Conservation (phyloP, 345 rosid species). For the Corchorus capsularis region DNA sequence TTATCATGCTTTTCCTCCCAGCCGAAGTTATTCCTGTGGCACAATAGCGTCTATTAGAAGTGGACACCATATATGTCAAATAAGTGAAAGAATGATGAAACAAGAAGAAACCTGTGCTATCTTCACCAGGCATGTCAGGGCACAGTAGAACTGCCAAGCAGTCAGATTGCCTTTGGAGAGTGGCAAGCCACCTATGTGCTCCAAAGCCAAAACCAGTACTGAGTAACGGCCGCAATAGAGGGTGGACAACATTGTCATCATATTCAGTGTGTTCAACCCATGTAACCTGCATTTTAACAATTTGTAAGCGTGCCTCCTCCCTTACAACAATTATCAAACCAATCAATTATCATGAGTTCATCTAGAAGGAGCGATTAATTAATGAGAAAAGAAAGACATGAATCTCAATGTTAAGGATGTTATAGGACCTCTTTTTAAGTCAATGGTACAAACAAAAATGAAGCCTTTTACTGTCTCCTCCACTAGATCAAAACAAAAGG, state of each 20-base stretch:
- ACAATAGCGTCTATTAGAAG: slow-evolving; percentile 4
- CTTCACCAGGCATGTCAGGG: slow-evolving; percentile 44
- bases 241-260: slow-evolving; percentile 59
- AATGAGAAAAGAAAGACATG: not conserved
- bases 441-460: not conserved
- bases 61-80: not conserved
- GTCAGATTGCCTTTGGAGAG: slow-evolving; percentile 67
- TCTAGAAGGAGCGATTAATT: not conserved
- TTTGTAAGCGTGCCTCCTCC: not conserved
- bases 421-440: not conserved
- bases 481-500: not conserved
- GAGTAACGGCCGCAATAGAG: slow-evolving; percentile 54
- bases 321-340: not conserved
- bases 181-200: slow-evolving; percentile 62
- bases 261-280: slow-evolving; percentile 61
- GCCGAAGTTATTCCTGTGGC: slow-evolving; percentile 46
- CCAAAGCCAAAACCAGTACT: slow-evolving; percentile 70
- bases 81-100: not conserved
- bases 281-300: slow-evolving; percentile 33
- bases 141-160: slow-evolving; percentile 62
- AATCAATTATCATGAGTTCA: not conserved
- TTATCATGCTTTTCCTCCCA: slow-evolving; percentile 61
- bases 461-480: not conserved
- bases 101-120: slow-evolving; percentile 41
- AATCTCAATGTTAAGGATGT: not conserved